Evolutionary conservation across 768 basidiomycete genomes (phyloP), one percentile per base, ranked within the genome.

Genomic region (Calocybe indica): DNA sequence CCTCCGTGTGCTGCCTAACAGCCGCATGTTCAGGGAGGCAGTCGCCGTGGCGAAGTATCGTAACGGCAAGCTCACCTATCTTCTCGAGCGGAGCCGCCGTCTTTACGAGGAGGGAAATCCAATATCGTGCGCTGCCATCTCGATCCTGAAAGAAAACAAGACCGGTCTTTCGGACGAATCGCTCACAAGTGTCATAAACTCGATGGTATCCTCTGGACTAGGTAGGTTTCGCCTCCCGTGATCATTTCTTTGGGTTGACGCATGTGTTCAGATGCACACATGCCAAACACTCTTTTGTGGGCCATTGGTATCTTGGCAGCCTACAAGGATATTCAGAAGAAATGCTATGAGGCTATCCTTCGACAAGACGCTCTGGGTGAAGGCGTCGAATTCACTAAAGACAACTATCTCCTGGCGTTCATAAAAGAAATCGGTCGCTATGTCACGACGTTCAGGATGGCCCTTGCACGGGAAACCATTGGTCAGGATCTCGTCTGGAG

Each of bases 231-330:
- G 5, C 10, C 1, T 2, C n/a, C 5, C 5, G 36, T 2, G 10
- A 30, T 11, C 7, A 28, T 1, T 37, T 6, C 37, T 13, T 14
- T 8, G 34, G 6, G 40, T 15, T 40, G 15, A 39, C 33, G 35
- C 11, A 2, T 14, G 22, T 32, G 6, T 7, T 14, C 30, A 55
- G 54, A 55, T 9, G 38, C 54, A 22, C 54, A 55, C 33, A 49
- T 55, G 51, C 54, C 54, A 5, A 55, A 55, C 37, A 49, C 51
- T 6, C 34, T 55, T 8, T 48, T 55, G 12, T 55, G 54, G 51
- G 47, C 51, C 28, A 45, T 52, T 7, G 54, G 54, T 2, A 38
- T 55, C 10, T 32, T 55, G 4, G 51, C 54, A 7, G 45, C 54
- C 8, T 31, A 40, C 5, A 49, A 49, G 36, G 45, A 43, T 15